Conservation (phyloP, 352 stramenopile genomes). For the Phytophthora crassamura region DNA sequence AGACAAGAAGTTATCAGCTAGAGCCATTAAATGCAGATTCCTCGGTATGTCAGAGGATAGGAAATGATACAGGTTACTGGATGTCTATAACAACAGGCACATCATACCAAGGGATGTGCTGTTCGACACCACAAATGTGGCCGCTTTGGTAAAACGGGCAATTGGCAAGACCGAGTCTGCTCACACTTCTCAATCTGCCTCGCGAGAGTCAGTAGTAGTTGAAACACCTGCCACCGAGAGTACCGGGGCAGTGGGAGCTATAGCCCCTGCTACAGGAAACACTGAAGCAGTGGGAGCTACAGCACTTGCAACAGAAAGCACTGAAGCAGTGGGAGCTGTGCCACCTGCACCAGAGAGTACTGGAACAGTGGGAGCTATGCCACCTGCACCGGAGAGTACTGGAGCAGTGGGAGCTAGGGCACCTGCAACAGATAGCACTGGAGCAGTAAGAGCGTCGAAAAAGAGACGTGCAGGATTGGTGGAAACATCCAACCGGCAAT, state of each 20-base stretch:
- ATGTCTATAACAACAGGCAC: constrained; percentile 3
- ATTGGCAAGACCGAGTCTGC: neutral
- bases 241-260: neutral
- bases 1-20: constrained; percentile 7
- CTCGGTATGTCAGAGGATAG: constrained; percentile 5
- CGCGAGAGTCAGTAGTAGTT: constrained; percentile 2
- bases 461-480: no score
- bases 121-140: constrained; percentile 5
- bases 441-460: no score
- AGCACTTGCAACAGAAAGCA: neutral
- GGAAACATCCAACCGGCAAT: no score
- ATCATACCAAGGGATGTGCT: constrained; percentile 3
- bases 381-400: no score
- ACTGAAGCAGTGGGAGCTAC: constrained; percentile 1
- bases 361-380: neutral
- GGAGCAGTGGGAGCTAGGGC: neutral
- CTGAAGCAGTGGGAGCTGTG: constrained; percentile 1
- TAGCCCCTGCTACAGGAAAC: neutral
- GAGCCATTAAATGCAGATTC: constrained; percentile 10
- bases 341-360: neutral
- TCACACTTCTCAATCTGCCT: constrained; percentile 4
- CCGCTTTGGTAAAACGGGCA: neutral
- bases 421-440: no score
- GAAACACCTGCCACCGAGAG: neutral
- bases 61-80: neutral